Base-by-base conservation (phyloP, 2,329 filamentous ascomycete species). In the Incumbomyces delicatus region DNA sequence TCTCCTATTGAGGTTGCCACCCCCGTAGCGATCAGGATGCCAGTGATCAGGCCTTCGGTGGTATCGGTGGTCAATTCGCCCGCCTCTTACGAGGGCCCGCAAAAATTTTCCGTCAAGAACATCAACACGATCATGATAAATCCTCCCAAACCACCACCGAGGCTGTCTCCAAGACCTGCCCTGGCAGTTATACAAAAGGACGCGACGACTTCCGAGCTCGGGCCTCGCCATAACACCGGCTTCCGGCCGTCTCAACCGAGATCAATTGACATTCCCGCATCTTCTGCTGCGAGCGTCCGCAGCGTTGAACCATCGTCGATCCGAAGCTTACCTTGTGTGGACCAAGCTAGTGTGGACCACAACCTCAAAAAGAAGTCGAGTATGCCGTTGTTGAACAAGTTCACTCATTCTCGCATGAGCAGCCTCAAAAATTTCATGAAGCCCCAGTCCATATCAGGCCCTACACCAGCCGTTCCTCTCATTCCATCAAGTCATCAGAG, bases 1-100 rank as follows among this genome's bases (percentile, higher is more conserved):
- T 54, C 55, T 11, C 53, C 52, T 2, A 48, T 55, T 27, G 55
- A 57, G 44, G 50, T 51, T 6, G 55, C 55, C 12, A 56, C 52
- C 4, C 55, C 52, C 3, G 48, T 57, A 12, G 50, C 53, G 8
- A 54, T 50, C 30, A 50, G 47, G 14, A 48, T 53, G 34, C 55
- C 55, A 1, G 49, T 52, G 35, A 44, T 45, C 7, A 35, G 53
- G 22, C 55, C 55, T 14, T 53, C 53, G 7, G 45, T 57, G n/a
- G 53, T 57, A 11, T 57, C 55, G 11, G 55, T 57, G 17, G 42
- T 40, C 14, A 41, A 50, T 34, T 37, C 46, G 13, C 17, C 17
- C 8, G 7, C 29, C 17, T 32, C 20, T 3, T 7, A 32, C n/a
- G 12, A 20, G n/a, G 31, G 31, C 4, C 22, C 32, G 11, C 41